Conservation (phyloP, 441 rosid genomes). For the Bruguiera hainesii region DNA sequence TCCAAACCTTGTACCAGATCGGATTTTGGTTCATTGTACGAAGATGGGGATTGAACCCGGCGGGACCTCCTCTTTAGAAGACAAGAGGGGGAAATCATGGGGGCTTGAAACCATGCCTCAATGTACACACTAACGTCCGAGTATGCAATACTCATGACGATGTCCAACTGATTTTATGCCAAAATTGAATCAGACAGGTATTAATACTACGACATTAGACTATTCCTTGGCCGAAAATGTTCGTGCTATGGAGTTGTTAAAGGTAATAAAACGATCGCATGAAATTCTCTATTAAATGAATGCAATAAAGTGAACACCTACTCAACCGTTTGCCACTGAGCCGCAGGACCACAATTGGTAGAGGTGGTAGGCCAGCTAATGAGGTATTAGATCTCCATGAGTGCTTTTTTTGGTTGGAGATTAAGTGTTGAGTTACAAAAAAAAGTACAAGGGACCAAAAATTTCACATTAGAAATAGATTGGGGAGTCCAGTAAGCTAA, state of each 20-base stretch:
- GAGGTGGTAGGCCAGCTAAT: background rate
- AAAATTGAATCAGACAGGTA: conserved; percentile 1
- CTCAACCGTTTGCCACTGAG: background rate
- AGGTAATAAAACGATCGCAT: background rate
- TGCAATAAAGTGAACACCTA: background rate
- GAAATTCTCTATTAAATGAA: background rate
- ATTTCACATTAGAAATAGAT: too few species aligned
- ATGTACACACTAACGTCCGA: background rate
- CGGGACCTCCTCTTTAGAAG: too few species aligned
- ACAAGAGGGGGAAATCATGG: too few species aligned
- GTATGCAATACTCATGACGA: background rate
- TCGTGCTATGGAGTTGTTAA: background rate
- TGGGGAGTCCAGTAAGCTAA: too few species aligned
- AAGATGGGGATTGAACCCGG: too few species aligned
- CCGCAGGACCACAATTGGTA: background rate
- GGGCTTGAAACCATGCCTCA: background rate
- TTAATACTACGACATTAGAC: background rate
- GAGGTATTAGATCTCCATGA: background rate
- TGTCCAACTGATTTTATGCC: background rate
- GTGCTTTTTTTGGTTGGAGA: background rate
- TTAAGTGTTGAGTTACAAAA: too few species aligned
- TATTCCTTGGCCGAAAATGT: background rate
- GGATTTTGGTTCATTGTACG: too few species aligned
- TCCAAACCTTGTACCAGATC: too few species aligned
- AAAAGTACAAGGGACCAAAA: too few species aligned